Base-by-base conservation (phyloP, 371 early-diverging fungal genomes). In the Quaeritorhiza haematococci region DNA sequence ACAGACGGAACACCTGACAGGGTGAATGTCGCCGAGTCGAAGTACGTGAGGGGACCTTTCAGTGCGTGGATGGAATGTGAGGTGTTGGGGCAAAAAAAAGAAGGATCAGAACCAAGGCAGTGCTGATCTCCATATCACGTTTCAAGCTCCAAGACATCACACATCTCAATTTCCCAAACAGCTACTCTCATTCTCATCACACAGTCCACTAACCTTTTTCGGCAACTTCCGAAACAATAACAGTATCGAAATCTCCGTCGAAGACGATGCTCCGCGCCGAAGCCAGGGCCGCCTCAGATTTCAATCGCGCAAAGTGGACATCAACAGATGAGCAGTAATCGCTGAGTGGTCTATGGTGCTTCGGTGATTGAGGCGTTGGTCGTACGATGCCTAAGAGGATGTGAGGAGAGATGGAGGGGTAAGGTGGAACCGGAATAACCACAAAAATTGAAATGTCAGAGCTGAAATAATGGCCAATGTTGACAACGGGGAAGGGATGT, bases 321-420 rank as follows among this genome's bases (percentile, higher is more conserved):
- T 65, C 66, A 26, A 65, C 38, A n/a, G 41, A 34, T 4, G 7
- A 23, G 58, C 64, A 61, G 42, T 48, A 63, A 17, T 48, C 47
- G 7, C 33, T 46, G 33, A 63, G 29, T 34, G 35, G 27, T 49
- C 38, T 13, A 49, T 54, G 49, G 17, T 42, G 13, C 17, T 3
- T 10, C 1, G 13, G 1, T 27, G 17, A n/a, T n/a, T n/a, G n/a
- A n/a, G n/a, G n/a, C n/a, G n/a, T 38, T 45, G 19, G 21, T 6
- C 56, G 56, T 55, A 26, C 10, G 45, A 23, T 7, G 1, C 15
- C 55, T 7, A 32, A 44, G 21, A 7, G 46, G 30, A 38, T 38
- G 13, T 38, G 13, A 38, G 38, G 13, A 19, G 13, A 38, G 13
- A 19, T 19, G 38, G 19, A 19, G 19, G 19, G 38, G 19, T 19